Evolutionary conservation across 148 eudicot species (phyloP), one percentile per base, ranked within the genome.

Genomic region (Simmondsia chinensis): DNA sequence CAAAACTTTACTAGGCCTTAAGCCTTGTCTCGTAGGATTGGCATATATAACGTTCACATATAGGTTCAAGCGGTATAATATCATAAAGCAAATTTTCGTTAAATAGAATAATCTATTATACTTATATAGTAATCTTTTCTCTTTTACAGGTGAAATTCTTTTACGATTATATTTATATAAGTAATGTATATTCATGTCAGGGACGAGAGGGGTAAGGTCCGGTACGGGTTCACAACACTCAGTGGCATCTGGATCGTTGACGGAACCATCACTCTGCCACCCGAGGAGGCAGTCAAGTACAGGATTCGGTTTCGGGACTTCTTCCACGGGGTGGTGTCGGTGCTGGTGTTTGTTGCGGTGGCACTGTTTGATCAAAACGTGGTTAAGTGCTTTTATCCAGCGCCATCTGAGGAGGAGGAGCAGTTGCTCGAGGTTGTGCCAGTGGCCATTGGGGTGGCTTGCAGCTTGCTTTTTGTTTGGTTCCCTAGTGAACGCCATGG

Each of bases 401-500:
- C 22, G 33, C 79, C 76, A 20, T 72, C 94, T 2, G 75, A 72
- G 20, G 66, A 67, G 43, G 60, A 53, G 0, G 20, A 66, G 53
- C 66, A 59, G 43, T 7, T 70, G 2, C 70, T 80, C 2, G 51
- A 45, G 5, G 44, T 39, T 34, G 25, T 83, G 52, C 91, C 97
- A 2, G 43, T 78, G 13, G 76, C 57, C 4, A 59, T 77, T 53
- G 94, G 91, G 17, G 53, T 71, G 13, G 29, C 80, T 22, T 80
- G 87, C 43, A 76, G 91, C 37, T 42, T 77, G 11, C 63, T 80
- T 43, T 77, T 83, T 42, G 56, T 66, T 43, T 60, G 64, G 3
- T 88, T 83, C 36, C 97, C 97, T 9, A 77, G 59, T 13, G 69
- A 47, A 33, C 73, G 97, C 11, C 74, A 88, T 61, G 77, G 79